These are phyloP conservation scores for Phaffomyces opuntiae DNA, from an alignment of 805 yeast species.

Conservation along the genomic window DNA sequence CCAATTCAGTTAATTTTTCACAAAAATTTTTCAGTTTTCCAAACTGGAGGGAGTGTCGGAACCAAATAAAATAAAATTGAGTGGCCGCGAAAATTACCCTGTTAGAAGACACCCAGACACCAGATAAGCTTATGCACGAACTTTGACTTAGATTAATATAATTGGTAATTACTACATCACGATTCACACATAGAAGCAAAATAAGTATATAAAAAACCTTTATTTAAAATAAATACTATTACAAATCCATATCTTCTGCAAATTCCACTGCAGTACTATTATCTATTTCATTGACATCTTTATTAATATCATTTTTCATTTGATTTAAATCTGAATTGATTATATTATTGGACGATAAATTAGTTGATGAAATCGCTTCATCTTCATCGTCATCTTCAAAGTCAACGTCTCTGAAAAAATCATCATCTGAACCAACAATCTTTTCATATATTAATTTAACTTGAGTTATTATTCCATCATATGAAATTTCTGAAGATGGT, in stretches of 20 bases:
- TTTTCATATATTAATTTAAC: slow-evolving; percentile 66
- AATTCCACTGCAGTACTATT: slow-evolving; percentile 30
- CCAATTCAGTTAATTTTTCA: background rate
- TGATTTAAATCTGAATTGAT: background rate
- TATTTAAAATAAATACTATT: background rate
- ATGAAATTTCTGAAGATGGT: slow-evolving; percentile 83
- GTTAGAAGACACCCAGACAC: background rate
- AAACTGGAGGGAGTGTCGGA: background rate
- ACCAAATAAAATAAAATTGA: background rate
- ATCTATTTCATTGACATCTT: slow-evolving; percentile 3
- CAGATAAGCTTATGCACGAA: no score
- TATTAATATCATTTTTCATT: background rate
- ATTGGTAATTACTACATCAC: no score
- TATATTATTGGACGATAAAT: background rate
- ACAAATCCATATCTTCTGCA: slow-evolving; percentile 30
- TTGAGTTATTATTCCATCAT: slow-evolving; percentile 84
- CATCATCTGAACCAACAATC: slow-evolving; percentile 90
- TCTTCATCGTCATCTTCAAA: slow-evolving; percentile 83
- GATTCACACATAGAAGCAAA: no score
- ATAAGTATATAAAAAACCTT: no score
- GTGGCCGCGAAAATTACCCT: slow-evolving; percentile 1
- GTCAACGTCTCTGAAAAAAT: slow-evolving; percentile 84
- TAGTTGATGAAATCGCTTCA: slow-evolving; percentile 28
- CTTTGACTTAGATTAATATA: no score
- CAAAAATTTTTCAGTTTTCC: slow-evolving; percentile 2